phyloP scores from a whole-genome alignment of 768 basidiomycete genomes.

The Russula ochroleuca region DNA sequence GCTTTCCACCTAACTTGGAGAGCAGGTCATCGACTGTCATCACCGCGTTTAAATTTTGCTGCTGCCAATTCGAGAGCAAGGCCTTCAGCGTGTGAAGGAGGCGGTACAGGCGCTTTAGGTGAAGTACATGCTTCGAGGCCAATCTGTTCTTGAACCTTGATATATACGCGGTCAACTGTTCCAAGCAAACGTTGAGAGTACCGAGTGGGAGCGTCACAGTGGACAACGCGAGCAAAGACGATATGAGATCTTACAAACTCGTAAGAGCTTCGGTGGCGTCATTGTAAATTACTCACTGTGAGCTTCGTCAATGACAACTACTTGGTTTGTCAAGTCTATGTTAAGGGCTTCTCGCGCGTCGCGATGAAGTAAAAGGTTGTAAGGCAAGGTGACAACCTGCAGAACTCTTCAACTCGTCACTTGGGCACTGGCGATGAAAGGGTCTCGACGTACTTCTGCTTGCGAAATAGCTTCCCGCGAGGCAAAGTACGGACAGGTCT shows the following conservation, averaged over 20 bases:
- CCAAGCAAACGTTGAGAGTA: slow-evolving; percentile 56
- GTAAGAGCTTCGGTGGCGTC: slow-evolving; percentile 1
- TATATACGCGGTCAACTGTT: slow-evolving; percentile 76
- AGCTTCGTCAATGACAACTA: slow-evolving; percentile 93
- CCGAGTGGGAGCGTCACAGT: slow-evolving; percentile 58
- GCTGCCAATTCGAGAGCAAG: slow-evolving; percentile 54
- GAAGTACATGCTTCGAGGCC: slow-evolving; percentile 64
- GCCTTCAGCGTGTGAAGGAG: slow-evolving; percentile 68
- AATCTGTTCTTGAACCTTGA: slow-evolving; percentile 74
- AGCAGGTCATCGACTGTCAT: slow-evolving; percentile 66
- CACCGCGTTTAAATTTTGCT: slow-evolving; percentile 48
- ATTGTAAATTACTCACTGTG: slow-evolving; percentile 61
- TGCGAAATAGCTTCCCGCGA: slow-evolving; percentile 83
- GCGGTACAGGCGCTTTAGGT: slow-evolving; percentile 71
- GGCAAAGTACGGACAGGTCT: slow-evolving; percentile 91
- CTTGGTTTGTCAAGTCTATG: slow-evolving; percentile 77
- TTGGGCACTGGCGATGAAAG: neutral
- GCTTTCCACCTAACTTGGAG: slow-evolving; percentile 59
- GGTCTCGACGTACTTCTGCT: slow-evolving; percentile 60
- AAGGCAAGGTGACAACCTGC: slow-evolving; percentile 88
- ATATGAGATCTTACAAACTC: slow-evolving; percentile 64
- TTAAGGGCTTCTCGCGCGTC: slow-evolving; percentile 81
- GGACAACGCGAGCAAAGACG: slow-evolving; percentile 84
- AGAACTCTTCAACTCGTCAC: slow-evolving; percentile 9
- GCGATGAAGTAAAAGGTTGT: slow-evolving; percentile 84